These are phyloP conservation scores for Guyanaporus albipodus DNA, from an alignment of 768 basidiomycete genomes.

Conservation along the genomic window DNA sequence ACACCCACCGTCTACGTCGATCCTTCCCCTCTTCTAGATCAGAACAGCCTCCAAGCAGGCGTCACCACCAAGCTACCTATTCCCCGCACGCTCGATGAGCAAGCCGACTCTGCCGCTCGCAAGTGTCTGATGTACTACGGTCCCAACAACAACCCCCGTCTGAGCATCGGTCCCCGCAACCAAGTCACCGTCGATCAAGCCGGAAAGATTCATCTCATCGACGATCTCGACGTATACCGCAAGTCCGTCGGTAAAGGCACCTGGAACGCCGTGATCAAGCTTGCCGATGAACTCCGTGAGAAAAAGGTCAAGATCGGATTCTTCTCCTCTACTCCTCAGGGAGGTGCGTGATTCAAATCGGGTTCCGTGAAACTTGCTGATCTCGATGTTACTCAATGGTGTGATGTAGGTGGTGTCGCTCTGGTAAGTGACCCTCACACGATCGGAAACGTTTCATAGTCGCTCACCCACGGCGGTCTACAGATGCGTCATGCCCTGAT, in stretches of 20 bases:
- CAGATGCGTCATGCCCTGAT: slow-evolving; percentile 94
- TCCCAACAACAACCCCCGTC: slow-evolving; percentile 78
- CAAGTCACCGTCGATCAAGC: slow-evolving; percentile 85
- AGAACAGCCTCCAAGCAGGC: slow-evolving; percentile 39
- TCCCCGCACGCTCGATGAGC: slow-evolving; percentile 74
- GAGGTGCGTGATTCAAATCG: slow-evolving; percentile 48
- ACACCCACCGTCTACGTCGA: slow-evolving; percentile 72
- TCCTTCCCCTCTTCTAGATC: slow-evolving; percentile 44
- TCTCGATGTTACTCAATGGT: slow-evolving; percentile 13
- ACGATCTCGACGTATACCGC: slow-evolving; percentile 75
- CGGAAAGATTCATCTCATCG: slow-evolving; percentile 81
- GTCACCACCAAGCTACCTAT: slow-evolving; percentile 62
- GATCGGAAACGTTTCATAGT: slow-evolving; percentile 4
- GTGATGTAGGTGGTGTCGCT: slow-evolving; percentile 77
- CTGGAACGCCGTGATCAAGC: slow-evolving; percentile 78
- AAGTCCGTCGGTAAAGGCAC: slow-evolving; percentile 68
- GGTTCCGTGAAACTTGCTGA: slow-evolving; percentile 19
- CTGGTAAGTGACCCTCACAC: slow-evolving; percentile 52
- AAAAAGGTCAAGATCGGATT: slow-evolving; percentile 89
- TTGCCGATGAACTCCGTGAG: slow-evolving; percentile 79
- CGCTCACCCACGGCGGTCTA: slow-evolving; percentile 17
- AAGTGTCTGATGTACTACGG: slow-evolving; percentile 83
- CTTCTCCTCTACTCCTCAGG: slow-evolving; percentile 95
- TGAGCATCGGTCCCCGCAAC: slow-evolving; percentile 78
- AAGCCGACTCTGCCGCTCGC: slow-evolving; percentile 82